phyloP scores from a whole-genome alignment of 768 basidiomycete genomes.

The Hericium erinaceus region DNA sequence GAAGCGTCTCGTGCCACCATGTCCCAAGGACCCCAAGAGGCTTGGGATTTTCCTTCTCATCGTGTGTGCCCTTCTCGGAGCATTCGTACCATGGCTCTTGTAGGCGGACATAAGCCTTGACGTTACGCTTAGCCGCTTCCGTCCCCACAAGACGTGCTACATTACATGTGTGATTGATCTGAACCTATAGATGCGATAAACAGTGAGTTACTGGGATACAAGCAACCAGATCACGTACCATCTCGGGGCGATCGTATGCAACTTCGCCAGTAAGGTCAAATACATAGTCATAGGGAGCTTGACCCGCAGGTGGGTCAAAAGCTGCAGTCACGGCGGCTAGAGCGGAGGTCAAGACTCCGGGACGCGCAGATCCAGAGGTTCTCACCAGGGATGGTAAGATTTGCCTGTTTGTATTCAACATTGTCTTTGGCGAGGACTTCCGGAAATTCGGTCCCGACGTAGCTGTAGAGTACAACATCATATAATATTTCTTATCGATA shows the following conservation, averaged over 20 bases:
- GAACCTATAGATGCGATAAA: constrained; percentile 39
- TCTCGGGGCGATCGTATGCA: constrained; percentile 62
- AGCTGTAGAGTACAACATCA: constrained; percentile 32
- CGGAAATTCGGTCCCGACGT: constrained; percentile 70
- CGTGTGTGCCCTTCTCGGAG: constrained; percentile 49
- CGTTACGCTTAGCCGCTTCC: constrained; percentile 72
- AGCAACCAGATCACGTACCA: constrained; percentile 36
- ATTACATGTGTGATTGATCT: constrained; percentile 65
- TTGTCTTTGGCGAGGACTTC: constrained; percentile 54
- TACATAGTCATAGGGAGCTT: constrained; percentile 65
- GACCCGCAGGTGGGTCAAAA: constrained; percentile 66
- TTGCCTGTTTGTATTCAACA: constrained; percentile 77
- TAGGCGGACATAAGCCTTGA: constrained; percentile 71
- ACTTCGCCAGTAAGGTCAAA: constrained; percentile 84
- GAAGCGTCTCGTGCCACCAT: constrained; percentile 86
- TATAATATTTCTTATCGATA: constrained; percentile 12
- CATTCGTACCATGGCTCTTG: constrained; percentile 76
- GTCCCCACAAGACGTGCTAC: constrained; percentile 59
- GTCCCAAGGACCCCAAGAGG: constrained; percentile 61
- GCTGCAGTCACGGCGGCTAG: constrained; percentile 57
- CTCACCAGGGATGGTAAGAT: constrained; percentile 66
- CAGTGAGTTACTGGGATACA: not conserved
- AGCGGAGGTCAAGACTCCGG: not conserved
- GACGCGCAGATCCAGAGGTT: constrained; percentile 1
- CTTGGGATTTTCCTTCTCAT: constrained; percentile 69